phyloP scores from a whole-genome alignment of 169 alveolate species.

The Cryptosporidium viatorum region DNA sequence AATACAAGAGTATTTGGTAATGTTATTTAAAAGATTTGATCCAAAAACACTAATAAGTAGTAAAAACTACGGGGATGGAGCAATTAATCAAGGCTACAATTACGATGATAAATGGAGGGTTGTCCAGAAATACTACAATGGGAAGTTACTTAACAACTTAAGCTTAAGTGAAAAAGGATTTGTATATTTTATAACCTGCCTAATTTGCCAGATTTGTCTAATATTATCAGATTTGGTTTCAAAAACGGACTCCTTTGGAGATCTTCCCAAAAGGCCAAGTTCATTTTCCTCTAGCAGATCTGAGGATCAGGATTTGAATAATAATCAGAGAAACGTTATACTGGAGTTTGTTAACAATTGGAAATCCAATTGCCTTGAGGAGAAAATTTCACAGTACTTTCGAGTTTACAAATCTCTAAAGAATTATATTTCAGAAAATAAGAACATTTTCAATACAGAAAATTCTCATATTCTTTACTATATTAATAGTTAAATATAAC shows the following conservation, averaged over 20 bases:
- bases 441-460: neutral
- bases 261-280: slow-evolving; percentile 56
- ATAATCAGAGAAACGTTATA: neutral
- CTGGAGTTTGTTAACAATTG: slow-evolving; percentile 6
- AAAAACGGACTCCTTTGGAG: neutral
- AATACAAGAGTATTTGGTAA: slow-evolving; percentile 3
- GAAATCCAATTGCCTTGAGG: neutral
- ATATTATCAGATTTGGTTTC: slow-evolving; percentile 17
- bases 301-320: neutral
- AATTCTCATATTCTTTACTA: slow-evolving; percentile 29
- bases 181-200: neutral
- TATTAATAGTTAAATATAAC: neutral
- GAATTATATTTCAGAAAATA: slow-evolving; percentile 15
- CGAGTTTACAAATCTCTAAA: neutral
- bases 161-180: neutral
- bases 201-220: slow-evolving; percentile 20
- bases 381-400: neutral
- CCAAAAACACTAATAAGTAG: neutral
- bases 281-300: neutral
- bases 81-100: neutral
- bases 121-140: neutral
- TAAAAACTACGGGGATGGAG: neutral
- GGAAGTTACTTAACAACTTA: neutral
- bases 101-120: slow-evolving; percentile 22
- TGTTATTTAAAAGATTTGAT: neutral